Conservation (phyloP, 73 alveolate genomes). For the Paramecium pentaurelia region DNA sequence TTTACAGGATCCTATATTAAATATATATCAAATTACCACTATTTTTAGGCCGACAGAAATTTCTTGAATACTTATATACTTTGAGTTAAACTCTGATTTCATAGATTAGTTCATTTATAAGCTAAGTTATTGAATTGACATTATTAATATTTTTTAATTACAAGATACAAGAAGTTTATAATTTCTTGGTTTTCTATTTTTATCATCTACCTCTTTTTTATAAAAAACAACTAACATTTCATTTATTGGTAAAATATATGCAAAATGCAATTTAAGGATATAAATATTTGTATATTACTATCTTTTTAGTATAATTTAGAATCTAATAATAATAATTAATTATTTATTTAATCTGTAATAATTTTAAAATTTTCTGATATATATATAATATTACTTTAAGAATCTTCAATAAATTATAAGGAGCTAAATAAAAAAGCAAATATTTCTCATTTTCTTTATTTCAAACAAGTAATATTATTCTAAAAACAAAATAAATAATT, state of each 20-base stretch:
- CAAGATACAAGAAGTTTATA: background rate
- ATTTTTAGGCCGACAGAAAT: background rate
- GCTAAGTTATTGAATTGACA: background rate
- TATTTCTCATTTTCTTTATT: background rate
- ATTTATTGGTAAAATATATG: too few species aligned
- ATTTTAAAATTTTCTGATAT: background rate
- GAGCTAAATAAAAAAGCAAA: background rate
- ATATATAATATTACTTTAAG: background rate
- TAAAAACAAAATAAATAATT: background rate
- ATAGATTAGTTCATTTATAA: background rate
- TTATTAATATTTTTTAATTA: background rate
- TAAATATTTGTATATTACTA: too few species aligned
- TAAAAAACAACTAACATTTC: background rate
- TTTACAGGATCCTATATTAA: background rate
- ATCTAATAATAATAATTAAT: background rate
- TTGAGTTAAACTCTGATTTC: background rate
- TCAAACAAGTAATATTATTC: background rate
- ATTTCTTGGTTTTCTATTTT: background rate
- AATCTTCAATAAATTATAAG: background rate
- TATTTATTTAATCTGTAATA: background rate
- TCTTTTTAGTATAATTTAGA: background rate
- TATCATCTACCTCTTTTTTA: background rate
- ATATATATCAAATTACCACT: background rate
- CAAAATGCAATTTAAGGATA: too few species aligned
- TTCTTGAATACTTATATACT: background rate